A percentile compares a stretch with the other conserved stretches of the same genome.
Evolutionary conservation across 129 eudicot genomes (phyloP).

Genomic region (Ambrosia trifida): DNA sequence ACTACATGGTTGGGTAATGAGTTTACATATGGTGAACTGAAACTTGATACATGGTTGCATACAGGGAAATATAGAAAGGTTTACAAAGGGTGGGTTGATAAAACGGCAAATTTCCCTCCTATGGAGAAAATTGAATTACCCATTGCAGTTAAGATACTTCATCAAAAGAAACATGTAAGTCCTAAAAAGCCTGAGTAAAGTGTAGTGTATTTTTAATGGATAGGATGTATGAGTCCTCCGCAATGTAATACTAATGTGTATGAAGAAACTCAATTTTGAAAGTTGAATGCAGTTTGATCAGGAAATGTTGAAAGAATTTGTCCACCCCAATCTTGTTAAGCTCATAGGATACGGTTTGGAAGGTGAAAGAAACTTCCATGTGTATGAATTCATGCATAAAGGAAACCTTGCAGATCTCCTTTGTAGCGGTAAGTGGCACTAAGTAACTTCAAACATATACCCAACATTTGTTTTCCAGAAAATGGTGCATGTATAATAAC

Average conservation of each 20-base stretch:
- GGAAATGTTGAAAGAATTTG: conserved; percentile 11
- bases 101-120: conserved; percentile 43
- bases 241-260: too few relatives aligned
- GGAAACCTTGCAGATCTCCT: conserved; percentile 19
- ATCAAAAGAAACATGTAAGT: conserved; percentile 38
- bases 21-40: conserved; percentile 42
- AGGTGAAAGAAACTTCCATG: background rate
- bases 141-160: conserved; percentile 51
- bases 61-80: conserved; percentile 53
- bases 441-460: background rate
- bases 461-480: background rate
- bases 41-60: conserved; percentile 44
- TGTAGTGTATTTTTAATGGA: background rate
- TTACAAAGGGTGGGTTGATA: conserved; percentile 56
- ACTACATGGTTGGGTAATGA: too few relatives aligned
- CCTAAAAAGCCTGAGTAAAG: conserved; percentile 45
- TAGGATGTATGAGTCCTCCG: too few relatives aligned
- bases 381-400: background rate
- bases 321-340: conserved; percentile 19
- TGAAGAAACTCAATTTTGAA: background rate
- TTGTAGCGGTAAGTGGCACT: background rate
- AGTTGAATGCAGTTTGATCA: conserved; percentile 3
- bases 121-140: conserved; percentile 35
- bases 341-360: conserved; percentile 13
- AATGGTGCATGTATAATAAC: background rate